These are phyloP conservation scores for Cryptococcus wingfieldii DNA, from an alignment of 1,284 basidiomycete genomes.

Conservation along the genomic window DNA sequence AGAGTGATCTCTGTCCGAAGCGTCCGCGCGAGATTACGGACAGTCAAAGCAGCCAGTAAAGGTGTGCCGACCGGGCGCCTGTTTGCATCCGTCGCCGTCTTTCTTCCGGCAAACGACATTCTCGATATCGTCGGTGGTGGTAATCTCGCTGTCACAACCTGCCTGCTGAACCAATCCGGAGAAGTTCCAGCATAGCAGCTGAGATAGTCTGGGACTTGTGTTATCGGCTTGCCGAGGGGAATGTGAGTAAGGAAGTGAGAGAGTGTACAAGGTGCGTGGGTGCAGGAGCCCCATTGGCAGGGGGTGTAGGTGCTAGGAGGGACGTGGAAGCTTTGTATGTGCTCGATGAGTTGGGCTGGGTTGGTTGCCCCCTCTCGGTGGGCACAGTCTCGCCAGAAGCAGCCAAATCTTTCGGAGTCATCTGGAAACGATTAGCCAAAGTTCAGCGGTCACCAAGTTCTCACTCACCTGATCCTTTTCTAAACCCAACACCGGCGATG, in stretches of 20 bases:
- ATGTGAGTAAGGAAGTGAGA: constrained; percentile 43
- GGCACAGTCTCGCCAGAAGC: constrained; percentile 34
- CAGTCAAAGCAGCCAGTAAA: constrained; percentile 38
- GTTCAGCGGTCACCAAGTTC: not conserved
- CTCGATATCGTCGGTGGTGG: constrained; percentile 25
- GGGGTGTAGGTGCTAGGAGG: constrained; percentile 5
- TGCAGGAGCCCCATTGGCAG: constrained; percentile 39
- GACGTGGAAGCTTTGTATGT: constrained; percentile 29
- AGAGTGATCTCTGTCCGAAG: constrained; percentile 31
- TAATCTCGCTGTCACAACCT: constrained; percentile 22
- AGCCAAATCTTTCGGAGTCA: constrained; percentile 35
- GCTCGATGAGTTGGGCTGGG: constrained; percentile 26
- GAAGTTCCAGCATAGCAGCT: too few relatives aligned
- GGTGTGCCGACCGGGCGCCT: constrained; percentile 36
- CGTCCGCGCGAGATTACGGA: constrained; percentile 42
- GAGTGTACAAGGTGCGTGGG: constrained; percentile 26
- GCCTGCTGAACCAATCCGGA: too few relatives aligned
- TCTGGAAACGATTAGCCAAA: constrained; percentile 19
- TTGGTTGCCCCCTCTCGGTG: constrained; percentile 12
- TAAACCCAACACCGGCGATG: constrained; percentile 44
- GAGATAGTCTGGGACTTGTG: too few relatives aligned
- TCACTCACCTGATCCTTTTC: constrained; percentile 32
- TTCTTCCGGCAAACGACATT: constrained; percentile 18
- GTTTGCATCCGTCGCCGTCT: constrained; percentile 12
- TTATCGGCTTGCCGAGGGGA: constrained; percentile 14